These are phyloP conservation scores for Hemerocallis citrina DNA, from an alignment of 106 monocot species.

Conservation along the genomic window DNA sequence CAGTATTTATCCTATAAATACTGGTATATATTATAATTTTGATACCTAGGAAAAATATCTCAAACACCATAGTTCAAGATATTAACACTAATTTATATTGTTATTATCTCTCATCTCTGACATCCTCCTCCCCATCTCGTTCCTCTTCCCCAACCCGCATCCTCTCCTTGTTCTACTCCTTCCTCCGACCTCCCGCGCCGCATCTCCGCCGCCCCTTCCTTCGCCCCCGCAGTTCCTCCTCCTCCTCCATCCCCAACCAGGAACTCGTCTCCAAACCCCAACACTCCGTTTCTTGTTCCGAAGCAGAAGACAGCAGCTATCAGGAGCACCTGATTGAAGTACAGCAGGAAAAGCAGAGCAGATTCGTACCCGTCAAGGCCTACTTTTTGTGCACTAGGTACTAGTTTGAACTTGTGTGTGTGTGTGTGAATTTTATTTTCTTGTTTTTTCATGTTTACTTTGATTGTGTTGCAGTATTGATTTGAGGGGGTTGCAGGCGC, in stretches of 20 bases:
- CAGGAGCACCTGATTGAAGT: too few species aligned
- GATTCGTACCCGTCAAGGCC: slow-evolving; percentile 87
- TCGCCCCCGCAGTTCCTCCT: slow-evolving; percentile 9
- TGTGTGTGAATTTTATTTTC: too few species aligned
- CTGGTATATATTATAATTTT: too few species aligned
- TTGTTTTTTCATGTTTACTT: neutral
- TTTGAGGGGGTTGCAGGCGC: slow-evolving; percentile 79
- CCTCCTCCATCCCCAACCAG: slow-evolving; percentile 24
- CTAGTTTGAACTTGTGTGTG: too few species aligned
- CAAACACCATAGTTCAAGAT: too few species aligned
- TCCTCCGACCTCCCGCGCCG: too few species aligned
- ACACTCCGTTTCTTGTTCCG: neutral
- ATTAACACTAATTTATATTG: too few species aligned
- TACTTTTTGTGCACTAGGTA: slow-evolving; percentile 85
- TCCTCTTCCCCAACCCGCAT: neutral
- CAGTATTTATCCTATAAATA: too few species aligned
- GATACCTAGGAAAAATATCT: too few species aligned
- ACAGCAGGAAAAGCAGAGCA: slow-evolving; percentile 75
- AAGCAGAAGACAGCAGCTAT: slow-evolving; percentile 51
- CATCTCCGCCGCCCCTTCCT: too few species aligned
- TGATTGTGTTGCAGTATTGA: slow-evolving; percentile 56
- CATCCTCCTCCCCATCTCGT: neutral
- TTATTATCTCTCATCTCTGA: too few species aligned
- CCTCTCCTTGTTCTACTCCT: slow-evolving; percentile 4
- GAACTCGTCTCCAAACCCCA: slow-evolving; percentile 29